Evolutionary conservation across 2,329 filamentous ascomycete species (phyloP).

Genomic region (Trichoderma lentiforme): DNA sequence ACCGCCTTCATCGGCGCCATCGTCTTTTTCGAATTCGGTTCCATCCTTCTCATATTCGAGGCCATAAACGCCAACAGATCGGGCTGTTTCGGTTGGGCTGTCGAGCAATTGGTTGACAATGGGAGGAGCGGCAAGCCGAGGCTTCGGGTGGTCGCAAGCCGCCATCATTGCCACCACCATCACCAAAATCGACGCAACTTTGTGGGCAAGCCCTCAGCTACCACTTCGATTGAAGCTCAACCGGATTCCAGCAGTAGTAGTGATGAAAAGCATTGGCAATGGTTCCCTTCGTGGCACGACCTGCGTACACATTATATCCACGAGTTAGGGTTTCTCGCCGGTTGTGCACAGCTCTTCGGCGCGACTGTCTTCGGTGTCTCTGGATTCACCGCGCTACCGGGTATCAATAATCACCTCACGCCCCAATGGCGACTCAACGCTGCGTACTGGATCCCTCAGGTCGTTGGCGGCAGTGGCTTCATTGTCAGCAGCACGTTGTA

Average conservation of each 20-base stretch:
- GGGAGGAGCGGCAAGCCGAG: constrained; percentile 7
- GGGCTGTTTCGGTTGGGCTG: constrained; percentile 67
- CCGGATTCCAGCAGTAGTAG: not conserved
- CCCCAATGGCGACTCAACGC: constrained; percentile 48
- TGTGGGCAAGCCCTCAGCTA: constrained; percentile 15
- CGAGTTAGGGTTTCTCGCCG: constrained; percentile 61
- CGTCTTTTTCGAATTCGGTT: constrained; percentile 59
- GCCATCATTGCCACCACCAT: constrained; percentile 26
- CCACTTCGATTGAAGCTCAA: not conserved
- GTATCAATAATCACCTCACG: constrained; percentile 44
- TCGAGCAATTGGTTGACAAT: constrained; percentile 47
- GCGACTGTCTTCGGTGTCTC: constrained; percentile 63
- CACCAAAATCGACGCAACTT: constrained; percentile 27
- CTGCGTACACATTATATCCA: constrained; percentile 57
- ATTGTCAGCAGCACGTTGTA: constrained; percentile 57
- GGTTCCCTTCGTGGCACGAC: constrained; percentile 57
- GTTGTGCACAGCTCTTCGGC: constrained; percentile 51
- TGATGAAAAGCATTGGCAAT: constrained; percentile 46
- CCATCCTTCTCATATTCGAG: constrained; percentile 61
- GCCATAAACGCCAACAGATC: constrained; percentile 64
- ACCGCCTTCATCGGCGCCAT: constrained; percentile 65
- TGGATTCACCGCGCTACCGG: constrained; percentile 58
- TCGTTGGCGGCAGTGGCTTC: constrained; percentile 61
- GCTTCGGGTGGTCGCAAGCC: constrained; percentile 11
- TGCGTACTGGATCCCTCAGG: constrained; percentile 58